Evolutionary conservation across 2,329 filamentous ascomycete genomes (phyloP).

Genomic region (Diaporthe sp.): DNA sequence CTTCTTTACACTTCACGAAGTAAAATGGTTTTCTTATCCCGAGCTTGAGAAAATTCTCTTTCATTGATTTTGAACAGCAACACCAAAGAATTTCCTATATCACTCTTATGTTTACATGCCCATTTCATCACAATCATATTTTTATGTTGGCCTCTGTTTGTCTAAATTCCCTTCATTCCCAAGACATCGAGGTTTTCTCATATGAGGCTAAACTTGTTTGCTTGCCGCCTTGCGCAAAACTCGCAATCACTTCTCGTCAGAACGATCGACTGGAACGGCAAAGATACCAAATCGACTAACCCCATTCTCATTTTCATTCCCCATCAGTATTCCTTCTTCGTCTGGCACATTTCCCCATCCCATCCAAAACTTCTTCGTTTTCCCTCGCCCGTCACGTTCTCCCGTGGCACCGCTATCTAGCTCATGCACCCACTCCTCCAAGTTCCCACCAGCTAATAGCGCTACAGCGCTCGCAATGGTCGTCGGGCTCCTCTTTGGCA

Average conservation of each 20-base stretch:
- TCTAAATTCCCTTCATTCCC: no score
- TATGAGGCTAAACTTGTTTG: no score
- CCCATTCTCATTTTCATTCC: slow-evolving; percentile 25
- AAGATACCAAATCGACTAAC: slow-evolving; percentile 10
- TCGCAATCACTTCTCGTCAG: not conserved
- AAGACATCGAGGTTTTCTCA: no score
- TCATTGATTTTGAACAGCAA: no score
- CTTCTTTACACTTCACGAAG: no score
- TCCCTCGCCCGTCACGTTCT: slow-evolving; percentile 40
- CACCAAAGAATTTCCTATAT: no score
- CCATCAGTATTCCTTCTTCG: slow-evolving; percentile 10
- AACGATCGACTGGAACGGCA: not conserved
- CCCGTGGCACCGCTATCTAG: slow-evolving; percentile 40
- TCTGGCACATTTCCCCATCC: slow-evolving; percentile 41
- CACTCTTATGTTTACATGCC: no score
- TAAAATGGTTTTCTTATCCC: no score
- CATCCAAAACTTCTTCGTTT: slow-evolving; percentile 43
- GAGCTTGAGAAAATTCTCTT: no score
- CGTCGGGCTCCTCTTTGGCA: slow-evolving; percentile 47
- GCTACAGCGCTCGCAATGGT: slow-evolving; percentile 54
- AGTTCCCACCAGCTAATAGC: slow-evolving; percentile 53
- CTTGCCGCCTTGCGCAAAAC: not conserved
- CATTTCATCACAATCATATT: no score
- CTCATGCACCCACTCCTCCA: slow-evolving; percentile 47
- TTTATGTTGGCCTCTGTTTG: no score